Evolutionary conservation across 768 basidiomycete genomes (phyloP), one percentile per base, ranked within the genome.

Genomic region (Russula emetica): DNA sequence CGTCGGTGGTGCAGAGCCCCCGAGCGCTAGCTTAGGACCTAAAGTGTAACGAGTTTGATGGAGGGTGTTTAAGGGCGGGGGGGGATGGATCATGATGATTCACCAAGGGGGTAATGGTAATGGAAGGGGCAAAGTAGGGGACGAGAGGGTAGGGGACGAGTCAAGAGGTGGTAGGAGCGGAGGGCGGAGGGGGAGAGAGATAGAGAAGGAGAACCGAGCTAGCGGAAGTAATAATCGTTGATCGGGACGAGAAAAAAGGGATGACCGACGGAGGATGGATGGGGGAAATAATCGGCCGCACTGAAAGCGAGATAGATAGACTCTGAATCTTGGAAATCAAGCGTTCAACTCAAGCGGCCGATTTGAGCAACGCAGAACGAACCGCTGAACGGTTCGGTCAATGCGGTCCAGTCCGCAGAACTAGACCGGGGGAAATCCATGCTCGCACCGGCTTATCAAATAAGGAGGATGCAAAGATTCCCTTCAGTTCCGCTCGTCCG

Each of bases 221-320:
- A 60, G 13, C 58, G 63, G 63, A 51, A 51, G 63, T 64, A 64
- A 64, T 64, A 60, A 64, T 60, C 34, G 53, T 50, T 60, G 58
- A 60, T 64, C 63, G 63, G 36, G 11, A 11, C 10, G 11, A 28
- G 30, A 30, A 30, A 22, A 18, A 26, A 40, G 36, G 47, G 32
- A 16, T 14, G 26, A n/a, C 28, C 20, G 44, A 61, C 54, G 59
- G 63, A 60, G 63, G 28, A 55, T 60, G 52, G n/a, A 26, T 28
- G 57, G 62, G 49, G 42, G 26, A 38, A 50, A 55, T 60, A 60
- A 64, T 55, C 58, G 63, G 63, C 63, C 63, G 63, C 63, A 60
- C 30, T 61, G 64, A 57, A 57, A 45, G 60, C 60, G 64, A 56
- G 60, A 64, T 64, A 57, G 50, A 63, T 55, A 28, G 34, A 24